A percentile compares a stretch with the other conserved stretches of the same genome.
phyloP scores from a whole-genome alignment of 106 monocot species.

The Chionographis japonica region DNA sequence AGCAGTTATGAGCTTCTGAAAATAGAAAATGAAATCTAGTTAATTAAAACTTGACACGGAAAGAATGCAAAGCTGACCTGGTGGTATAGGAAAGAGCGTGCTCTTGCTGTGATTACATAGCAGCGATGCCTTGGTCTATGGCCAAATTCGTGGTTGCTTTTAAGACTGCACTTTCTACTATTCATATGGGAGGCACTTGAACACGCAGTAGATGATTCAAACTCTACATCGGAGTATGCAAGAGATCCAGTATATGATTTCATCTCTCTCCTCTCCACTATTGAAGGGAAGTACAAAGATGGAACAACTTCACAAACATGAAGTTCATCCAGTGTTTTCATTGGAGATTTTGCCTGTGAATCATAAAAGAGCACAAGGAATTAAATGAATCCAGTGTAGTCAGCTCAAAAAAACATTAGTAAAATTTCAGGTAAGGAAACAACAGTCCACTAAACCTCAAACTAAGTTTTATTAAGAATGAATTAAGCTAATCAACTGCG shows the following conservation, averaged over 20 bases:
- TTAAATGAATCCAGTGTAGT: no score
- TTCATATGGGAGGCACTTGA: slow-evolving; percentile 6
- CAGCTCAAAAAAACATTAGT: no score
- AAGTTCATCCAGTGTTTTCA: slow-evolving; percentile 86
- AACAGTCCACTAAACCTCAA: no score
- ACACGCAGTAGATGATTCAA: slow-evolving; percentile 19
- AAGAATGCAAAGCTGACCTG: slow-evolving; percentile 36
- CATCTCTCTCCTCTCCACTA: slow-evolving; percentile 27
- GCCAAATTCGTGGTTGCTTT: slow-evolving; percentile 43
- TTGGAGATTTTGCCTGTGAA: slow-evolving; percentile 76
- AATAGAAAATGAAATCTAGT: background rate
- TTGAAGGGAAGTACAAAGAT: slow-evolving; percentile 56
- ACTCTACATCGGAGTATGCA: slow-evolving; percentile 12
- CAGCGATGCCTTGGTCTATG: slow-evolving; percentile 57
- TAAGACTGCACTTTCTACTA: slow-evolving; percentile 3
- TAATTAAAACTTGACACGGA: background rate
- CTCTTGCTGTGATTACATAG: slow-evolving; percentile 72
- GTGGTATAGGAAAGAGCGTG: slow-evolving; percentile 83
- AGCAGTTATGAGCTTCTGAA: background rate
- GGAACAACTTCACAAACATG: slow-evolving; percentile 57
- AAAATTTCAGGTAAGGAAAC: no score
- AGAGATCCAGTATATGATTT: slow-evolving; percentile 2
- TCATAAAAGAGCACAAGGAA: background rate
- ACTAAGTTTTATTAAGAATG: no score
- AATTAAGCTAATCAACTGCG: no score